phyloP scores from a whole-genome alignment of 1,284 basidiomycete species.

The Leucoagaricus sp. region DNA sequence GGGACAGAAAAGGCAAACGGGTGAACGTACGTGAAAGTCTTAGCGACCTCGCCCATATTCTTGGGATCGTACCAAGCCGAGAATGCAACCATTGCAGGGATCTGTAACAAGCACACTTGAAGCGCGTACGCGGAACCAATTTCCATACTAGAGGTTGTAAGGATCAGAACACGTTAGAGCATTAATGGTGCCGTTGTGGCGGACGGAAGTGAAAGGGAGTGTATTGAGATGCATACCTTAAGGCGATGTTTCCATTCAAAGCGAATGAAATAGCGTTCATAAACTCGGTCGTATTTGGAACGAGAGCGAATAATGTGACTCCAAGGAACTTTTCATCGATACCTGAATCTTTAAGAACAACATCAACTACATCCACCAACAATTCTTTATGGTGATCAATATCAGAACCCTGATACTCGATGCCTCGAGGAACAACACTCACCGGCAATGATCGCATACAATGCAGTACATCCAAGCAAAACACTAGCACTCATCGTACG shows the following conservation, averaged over 20 bases:
- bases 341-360: conserved; percentile 89
- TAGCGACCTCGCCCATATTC: conserved; percentile 79
- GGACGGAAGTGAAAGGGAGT: conserved; percentile 8
- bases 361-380: conserved; percentile 94
- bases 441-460: conserved; percentile 98
- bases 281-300: conserved; percentile 99
- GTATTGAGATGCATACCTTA: conserved; percentile 62
- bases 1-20: neutral
- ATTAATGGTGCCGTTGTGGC: neutral
- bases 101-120: conserved; percentile 97
- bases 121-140: conserved; percentile 99
- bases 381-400: conserved; percentile 60
- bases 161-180: neutral
- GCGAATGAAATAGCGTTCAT: conserved; percentile 99
- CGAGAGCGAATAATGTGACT: conserved; percentile 94
- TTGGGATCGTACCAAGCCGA: conserved; percentile 90
- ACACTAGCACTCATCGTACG: conserved; percentile 85
- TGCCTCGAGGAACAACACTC: conserved; percentile 26
- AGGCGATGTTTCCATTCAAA: conserved; percentile 94
- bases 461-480: conserved; percentile 83
- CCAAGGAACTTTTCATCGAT: conserved; percentile 99
- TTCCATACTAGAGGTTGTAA: conserved; percentile 93
- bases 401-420: conserved; percentile 1
- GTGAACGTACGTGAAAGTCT: conserved; percentile 86
- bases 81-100: conserved; percentile 98